Base-by-base conservation (phyloP, 805 yeast genomes). In the Cyberlindnera maclurae region DNA sequence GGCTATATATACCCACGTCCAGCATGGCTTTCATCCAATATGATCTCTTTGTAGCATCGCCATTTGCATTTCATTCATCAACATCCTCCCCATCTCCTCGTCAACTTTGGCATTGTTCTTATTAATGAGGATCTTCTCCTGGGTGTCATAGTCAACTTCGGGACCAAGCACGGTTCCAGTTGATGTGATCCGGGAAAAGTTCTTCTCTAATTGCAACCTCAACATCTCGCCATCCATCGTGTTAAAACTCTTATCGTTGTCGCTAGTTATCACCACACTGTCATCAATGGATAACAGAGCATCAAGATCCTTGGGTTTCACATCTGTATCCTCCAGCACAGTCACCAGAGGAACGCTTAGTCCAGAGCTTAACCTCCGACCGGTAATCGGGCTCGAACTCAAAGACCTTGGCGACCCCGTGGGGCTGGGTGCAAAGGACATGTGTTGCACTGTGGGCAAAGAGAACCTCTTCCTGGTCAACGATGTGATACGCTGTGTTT, bases 321-420 rank as follows among this genome's bases (percentile, higher is more conserved):
- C 43, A 11, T 45, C 43, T 10, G 43, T 29, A 3, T 44, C 50
- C 27, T 58, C 62, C 16, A 51, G 29, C 5, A 58, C 59, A 1
- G 59, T 58, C 20, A 58, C 33, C 16, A 58, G 37, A 11, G 60
- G 49, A 4, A 58, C 36, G 4, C 52, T 38, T 3, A 58, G 40
- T 1, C 63, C 63, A 3, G 55, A 50, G 34, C 59, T 56, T 12
- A 47, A 30, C 36, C 60, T 46, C 31, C 52, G 56, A 18, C 35
- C 45, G 12, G 36, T 37, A 11, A 44, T 38, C 11, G 49, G 47
- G 27, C 37, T 34, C 5, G 31, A 27, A 7, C 24, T 16, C 6
- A 30, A 30, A 3, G 36, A 33, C 9, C 30, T 11, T 10, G 4
- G 45, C 38, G 4, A 26, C 17, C 7, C 54, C 33, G 31, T 45